Evolutionary conservation across 352 stramenopile species (phyloP), one percentile per base, ranked within the genome.

Genomic region (Pelagophyceae sp.): DNA sequence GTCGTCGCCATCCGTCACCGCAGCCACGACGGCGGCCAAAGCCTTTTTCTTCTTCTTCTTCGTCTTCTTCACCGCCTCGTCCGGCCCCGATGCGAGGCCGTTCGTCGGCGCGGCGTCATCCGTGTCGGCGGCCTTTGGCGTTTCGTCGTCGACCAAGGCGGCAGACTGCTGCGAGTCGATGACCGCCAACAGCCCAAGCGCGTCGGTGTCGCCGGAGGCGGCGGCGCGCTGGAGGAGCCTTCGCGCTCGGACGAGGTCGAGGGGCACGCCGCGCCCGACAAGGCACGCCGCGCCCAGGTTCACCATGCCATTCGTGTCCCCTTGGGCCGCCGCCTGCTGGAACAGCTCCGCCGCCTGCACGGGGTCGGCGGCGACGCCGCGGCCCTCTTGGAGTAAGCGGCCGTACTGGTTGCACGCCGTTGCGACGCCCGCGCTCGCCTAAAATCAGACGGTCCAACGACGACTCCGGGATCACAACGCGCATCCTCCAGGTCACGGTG

Each of bases 211-310:
- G 67, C 67, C 67, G 35, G 35, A 11, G 35, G 20, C 38, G 35
- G 67, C 67, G 33, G 67, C 67, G 67, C 33, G 35, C 33, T 27
- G 2, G 15, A 74, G 15, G 33, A 74, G 67, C 2, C 33, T 1
- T 1, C 67, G 33, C 67, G 35, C 67, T 1, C 38, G 45, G 45
- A 54, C 45, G 11, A 23, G 11, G 38, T 74, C 67, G 17, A 23
- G 33, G 1, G 11, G 35, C 35, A 74, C 38, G 67, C 67, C 67
- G 11, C 38, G 67, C 2, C 67, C 67, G 17, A 74, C 67, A 23
- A 74, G 38, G 38, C 67, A 74, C 2, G 67, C 67, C 2, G 67
- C 33, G 11, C 67, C 67, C 2, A 74, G 38, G 38, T 74, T 74
- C 17, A 74, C 67, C 67, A 74, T 74, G 67, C 35, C 38, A 23